phyloP scores from a whole-genome alignment of 768 basidiomycete species.

The Trametes maxima region DNA sequence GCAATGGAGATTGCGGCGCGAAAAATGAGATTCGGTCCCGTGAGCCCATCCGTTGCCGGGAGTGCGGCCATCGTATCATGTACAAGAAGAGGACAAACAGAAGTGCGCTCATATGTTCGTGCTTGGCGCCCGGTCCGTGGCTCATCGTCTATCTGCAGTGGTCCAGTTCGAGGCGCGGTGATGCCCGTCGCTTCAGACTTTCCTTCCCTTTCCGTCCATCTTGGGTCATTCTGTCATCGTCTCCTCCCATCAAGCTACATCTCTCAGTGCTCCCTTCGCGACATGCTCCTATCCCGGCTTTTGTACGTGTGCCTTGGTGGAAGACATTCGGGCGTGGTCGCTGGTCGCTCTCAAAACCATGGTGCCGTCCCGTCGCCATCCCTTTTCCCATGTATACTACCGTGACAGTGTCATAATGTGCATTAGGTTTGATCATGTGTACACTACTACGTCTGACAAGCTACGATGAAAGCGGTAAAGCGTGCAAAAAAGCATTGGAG shows the following conservation, averaged over 20 bases:
- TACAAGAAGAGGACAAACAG: constrained; percentile 95
- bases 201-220: constrained; percentile 8
- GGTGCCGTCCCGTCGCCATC: constrained; percentile 9
- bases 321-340: not conserved
- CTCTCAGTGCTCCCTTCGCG: not conserved
- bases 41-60: constrained; percentile 93
- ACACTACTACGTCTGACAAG: constrained; percentile 11
- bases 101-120: constrained; percentile 57
- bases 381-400: constrained; percentile 16
- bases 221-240: constrained; percentile 1
- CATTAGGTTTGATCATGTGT: constrained; percentile 21
- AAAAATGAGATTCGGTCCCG: constrained; percentile 89
- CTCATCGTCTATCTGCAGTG: constrained; percentile 46
- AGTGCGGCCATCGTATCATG: constrained; percentile 98
- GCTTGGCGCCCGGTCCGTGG: not conserved
- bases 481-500: constrained; percentile 10
- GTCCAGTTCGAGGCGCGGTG: constrained; percentile 85
- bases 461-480: constrained; percentile 22
- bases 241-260: not conserved
- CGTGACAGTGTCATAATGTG: constrained; percentile 19
- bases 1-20: constrained; percentile 74
- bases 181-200: constrained; percentile 11
- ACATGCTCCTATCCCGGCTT: not conserved
- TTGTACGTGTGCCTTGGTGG: not conserved
- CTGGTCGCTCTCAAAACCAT: constrained; percentile 3